Percentiles rank a stretch among this genome's conserved stretches.
These are phyloP conservation scores for Baudoinia panamericana DNA, from an alignment of 495 filamentous ascomycete species.

Conservation along the genomic window DNA sequence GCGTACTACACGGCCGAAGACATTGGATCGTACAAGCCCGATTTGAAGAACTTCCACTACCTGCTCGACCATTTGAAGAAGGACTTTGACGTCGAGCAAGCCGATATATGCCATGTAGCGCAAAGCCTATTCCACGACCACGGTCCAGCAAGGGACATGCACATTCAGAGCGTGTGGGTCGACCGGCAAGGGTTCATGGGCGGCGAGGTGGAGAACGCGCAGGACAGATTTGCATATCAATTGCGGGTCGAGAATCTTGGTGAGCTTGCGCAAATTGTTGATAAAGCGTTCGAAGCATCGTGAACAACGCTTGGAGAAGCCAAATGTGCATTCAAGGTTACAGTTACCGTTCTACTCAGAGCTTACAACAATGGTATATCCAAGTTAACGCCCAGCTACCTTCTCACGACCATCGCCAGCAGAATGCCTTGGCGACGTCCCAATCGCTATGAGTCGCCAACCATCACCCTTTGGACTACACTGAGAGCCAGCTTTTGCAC, in stretches of 20 bases:
- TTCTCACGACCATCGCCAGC: neutral
- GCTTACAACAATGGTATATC: neutral
- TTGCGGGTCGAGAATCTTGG: conserved; percentile 53
- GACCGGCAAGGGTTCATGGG: conserved; percentile 38
- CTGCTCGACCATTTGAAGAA: conserved; percentile 40
- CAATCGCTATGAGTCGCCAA: neutral
- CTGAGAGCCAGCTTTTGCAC: conserved; percentile 54
- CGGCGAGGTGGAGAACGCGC: conserved; percentile 28
- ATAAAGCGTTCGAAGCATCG: conserved; percentile 25
- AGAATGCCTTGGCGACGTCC: neutral
- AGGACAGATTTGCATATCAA: conserved; percentile 37
- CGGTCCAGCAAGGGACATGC: conserved; percentile 48
- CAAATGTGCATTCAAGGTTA: no score
- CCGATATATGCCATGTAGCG: conserved; percentile 53
- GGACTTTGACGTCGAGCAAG: conserved; percentile 43
- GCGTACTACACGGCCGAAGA: conserved; percentile 61
- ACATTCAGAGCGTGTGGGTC: conserved; percentile 59
- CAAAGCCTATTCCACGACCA: conserved; percentile 62
- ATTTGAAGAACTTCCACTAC: conserved; percentile 51
- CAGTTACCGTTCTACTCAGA: neutral
- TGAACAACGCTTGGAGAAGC: no score
- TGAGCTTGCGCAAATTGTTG: conserved; percentile 60
- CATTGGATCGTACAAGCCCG: conserved; percentile 66
- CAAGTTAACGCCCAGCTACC: neutral
- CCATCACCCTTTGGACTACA: conserved; percentile 18